These are phyloP conservation scores for Aechmea fasciata DNA, from an alignment of 176 grass and related monocot genomes.

Conservation along the genomic window DNA sequence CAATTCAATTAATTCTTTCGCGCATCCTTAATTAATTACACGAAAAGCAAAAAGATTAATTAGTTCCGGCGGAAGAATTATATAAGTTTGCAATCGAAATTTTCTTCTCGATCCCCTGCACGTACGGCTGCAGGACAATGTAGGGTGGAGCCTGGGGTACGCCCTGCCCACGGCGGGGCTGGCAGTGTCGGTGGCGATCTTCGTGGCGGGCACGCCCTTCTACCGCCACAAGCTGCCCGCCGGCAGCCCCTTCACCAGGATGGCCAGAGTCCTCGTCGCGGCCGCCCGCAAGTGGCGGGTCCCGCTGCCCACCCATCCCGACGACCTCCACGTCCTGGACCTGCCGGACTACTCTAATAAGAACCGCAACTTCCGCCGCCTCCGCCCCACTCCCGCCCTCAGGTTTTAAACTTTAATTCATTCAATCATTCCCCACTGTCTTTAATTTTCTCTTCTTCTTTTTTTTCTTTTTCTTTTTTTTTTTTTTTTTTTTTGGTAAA, in stretches of 20 bases:
- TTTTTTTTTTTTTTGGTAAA: too few relatives aligned
- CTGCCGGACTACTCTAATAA: conserved; percentile 43
- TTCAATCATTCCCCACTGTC: too few relatives aligned
- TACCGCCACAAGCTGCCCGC: conserved; percentile 73
- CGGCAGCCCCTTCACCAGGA: conserved; percentile 64
- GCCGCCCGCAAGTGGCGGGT: conserved; percentile 38
- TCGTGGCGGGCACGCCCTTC: conserved; percentile 57
- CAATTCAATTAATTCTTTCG: too few relatives aligned
- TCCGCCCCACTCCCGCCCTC: conserved; percentile 37
- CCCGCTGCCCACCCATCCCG: conserved; percentile 24
- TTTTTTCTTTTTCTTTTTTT: too few relatives aligned
- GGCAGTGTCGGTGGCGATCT: conserved; percentile 59
- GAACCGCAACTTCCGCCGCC: conserved; percentile 13
- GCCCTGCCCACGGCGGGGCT: conserved; percentile 73
- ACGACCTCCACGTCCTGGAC: conserved; percentile 60
- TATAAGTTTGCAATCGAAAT: too few relatives aligned
- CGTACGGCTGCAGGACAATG: conserved; percentile 35
- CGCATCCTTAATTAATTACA: too few relatives aligned
- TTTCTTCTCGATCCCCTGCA: too few relatives aligned
- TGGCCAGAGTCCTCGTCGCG: conserved; percentile 53
- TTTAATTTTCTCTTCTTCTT: too few relatives aligned
- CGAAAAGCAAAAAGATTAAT: too few relatives aligned
- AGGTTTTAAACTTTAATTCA: conserved; percentile 7
- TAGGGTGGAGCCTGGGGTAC: conserved; percentile 77
- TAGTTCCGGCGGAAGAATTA: too few relatives aligned